A percentile compares a stretch with the other conserved stretches of the same genome.
Conservation (phyloP, 768 basidiomycete species). For the Lentinula detonsa region DNA sequence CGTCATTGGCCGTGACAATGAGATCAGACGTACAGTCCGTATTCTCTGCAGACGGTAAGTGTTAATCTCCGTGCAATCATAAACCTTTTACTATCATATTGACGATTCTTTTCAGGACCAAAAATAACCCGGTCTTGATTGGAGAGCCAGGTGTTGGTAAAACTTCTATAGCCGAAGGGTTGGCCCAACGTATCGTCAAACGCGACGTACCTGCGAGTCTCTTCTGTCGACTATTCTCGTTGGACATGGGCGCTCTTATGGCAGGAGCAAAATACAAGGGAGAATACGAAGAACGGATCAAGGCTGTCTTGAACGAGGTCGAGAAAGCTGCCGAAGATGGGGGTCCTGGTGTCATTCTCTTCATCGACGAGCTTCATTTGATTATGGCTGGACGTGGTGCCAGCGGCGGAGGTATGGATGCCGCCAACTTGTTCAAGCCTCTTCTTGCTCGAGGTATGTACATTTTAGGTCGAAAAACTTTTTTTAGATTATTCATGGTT, state of each 20-base stretch:
- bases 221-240: constrained; percentile 69
- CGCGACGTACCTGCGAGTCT: constrained; percentile 81
- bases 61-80: neutral
- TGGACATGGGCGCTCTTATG: constrained; percentile 96
- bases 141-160: constrained; percentile 93
- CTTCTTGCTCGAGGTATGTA: constrained; percentile 73
- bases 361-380: constrained; percentile 92
- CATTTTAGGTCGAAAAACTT: no score
- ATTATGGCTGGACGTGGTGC: constrained; percentile 87
- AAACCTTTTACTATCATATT: neutral
- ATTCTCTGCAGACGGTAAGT: constrained; percentile 71
- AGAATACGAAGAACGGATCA: constrained; percentile 96
- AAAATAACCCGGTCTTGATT: constrained; percentile 96
- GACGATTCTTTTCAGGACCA: constrained; percentile 54
- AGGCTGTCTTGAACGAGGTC: constrained; percentile 86
- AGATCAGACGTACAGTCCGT: constrained; percentile 80
- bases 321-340: constrained; percentile 79
- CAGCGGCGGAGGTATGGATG: constrained; percentile 90
- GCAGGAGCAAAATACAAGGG: constrained; percentile 90
- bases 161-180: constrained; percentile 90
- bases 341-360: constrained; percentile 79
- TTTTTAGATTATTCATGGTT: neutral
- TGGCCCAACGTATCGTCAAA: constrained; percentile 93
- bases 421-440: constrained; percentile 89
- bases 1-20: constrained; percentile 89